phyloP scores from a whole-genome alignment of 805 yeast species.

The Torulaspora gathmanii region DNA sequence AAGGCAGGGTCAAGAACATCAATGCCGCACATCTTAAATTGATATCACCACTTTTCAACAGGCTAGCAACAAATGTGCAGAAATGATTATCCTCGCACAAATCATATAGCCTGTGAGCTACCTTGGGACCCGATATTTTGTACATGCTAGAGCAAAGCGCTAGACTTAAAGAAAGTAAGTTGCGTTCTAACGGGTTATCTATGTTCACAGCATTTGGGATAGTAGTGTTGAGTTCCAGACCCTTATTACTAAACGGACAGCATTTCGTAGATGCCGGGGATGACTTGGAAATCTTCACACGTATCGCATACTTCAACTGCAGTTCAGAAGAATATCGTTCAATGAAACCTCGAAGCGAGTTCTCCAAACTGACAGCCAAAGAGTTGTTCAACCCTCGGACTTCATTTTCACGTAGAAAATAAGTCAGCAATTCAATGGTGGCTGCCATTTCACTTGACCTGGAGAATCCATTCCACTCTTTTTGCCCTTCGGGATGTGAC shows the following conservation, averaged over 20 bases:
- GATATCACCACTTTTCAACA: conserved; percentile 23
- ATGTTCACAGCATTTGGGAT: conserved; percentile 26
- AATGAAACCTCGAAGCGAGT: conserved; percentile 14
- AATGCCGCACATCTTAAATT: conserved; percentile 24
- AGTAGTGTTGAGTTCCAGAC: conserved; percentile 11
- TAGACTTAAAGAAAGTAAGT: conserved; percentile 17
- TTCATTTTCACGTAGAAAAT: conserved; percentile 12
- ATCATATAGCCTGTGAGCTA: not conserved
- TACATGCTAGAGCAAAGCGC: conserved; percentile 13
- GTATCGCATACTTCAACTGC: conserved; percentile 23
- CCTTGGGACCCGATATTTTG: not conserved
- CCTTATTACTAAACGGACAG: conserved; percentile 17
- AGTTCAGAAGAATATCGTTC: conserved; percentile 18
- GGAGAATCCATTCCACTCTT: not conserved
- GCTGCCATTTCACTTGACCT: conserved; percentile 2
- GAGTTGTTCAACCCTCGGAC: not conserved
- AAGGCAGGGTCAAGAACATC: conserved; percentile 20
- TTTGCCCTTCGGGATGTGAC: not conserved
- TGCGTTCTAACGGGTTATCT: conserved; percentile 19
- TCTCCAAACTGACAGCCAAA: conserved; percentile 8
- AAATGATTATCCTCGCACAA: conserved; percentile 20
- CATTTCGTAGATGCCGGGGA: conserved; percentile 12
- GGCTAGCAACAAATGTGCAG: conserved; percentile 20
- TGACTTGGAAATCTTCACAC: conserved; percentile 9
- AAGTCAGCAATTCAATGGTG: conserved; percentile 17